These are phyloP conservation scores for Evansstolkia leycettana DNA, from an alignment of 495 filamentous ascomycete genomes.

Conservation along the genomic window DNA sequence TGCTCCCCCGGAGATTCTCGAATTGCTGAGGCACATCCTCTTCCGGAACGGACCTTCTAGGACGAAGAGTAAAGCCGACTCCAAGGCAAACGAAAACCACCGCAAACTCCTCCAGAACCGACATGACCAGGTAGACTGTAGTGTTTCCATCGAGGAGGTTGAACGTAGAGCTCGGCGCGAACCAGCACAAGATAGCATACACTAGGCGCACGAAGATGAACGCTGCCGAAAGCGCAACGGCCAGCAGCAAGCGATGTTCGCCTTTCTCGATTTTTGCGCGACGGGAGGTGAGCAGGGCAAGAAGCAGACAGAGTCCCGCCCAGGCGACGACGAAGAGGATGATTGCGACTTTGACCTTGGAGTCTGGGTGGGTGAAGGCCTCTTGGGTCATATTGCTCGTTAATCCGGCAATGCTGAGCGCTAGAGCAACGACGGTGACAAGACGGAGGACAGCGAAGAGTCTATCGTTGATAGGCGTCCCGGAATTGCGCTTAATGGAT, in stretches of 20 bases:
- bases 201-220: conserved; percentile 30
- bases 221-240: conserved; percentile 19
- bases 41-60: neutral
- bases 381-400: conserved; percentile 10
- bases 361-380: conserved; percentile 7
- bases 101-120: conserved; percentile 25
- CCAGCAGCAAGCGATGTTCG: conserved; percentile 24
- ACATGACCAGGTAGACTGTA: conserved; percentile 25
- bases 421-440: conserved; percentile 10
- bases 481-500: conserved; percentile 10
- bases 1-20: neutral
- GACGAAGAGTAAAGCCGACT: conserved; percentile 21
- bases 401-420: conserved; percentile 13
- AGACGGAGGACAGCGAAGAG: conserved; percentile 12
- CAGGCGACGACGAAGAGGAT: conserved; percentile 17
- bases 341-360: conserved; percentile 13
- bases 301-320: conserved; percentile 13
- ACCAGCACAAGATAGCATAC: conserved; percentile 22
- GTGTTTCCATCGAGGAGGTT: conserved; percentile 19
- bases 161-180: conserved; percentile 19
- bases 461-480: conserved; percentile 7
- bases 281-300: conserved; percentile 6
- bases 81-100: conserved; percentile 18
- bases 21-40: conserved; percentile 1
- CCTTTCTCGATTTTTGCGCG: conserved; percentile 10